Evolutionary conservation across 768 basidiomycete species (phyloP), one percentile per base, ranked within the genome.

Genomic region (Hericium erinaceus): DNA sequence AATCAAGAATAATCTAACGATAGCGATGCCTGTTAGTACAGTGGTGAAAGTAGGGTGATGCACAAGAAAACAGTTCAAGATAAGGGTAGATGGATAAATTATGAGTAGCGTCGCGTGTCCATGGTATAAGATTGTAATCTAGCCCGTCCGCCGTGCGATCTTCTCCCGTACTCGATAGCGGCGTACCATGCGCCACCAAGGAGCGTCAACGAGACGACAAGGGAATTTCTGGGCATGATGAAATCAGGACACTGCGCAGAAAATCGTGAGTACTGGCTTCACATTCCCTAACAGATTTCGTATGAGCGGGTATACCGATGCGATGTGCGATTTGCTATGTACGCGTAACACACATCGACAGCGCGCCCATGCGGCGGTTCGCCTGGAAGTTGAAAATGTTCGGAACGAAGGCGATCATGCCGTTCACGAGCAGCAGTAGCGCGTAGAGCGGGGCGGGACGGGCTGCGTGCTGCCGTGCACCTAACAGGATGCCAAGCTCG

Each of bases 331-430:
- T 1, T 4, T 46, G n/a, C 46, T 12, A 75, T 82, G 57, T 58
- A 89, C 87, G 87, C 58, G 92, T 90, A 51, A 95, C 92, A 10
- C 88, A 91, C 89, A 95, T 95, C 50, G 86, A 87, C 61, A 95
- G 68, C 13, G 93, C 85, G 2, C 94, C 93, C 0, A 91, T 85
- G 67, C 88, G 85, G 70, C 87, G 86, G 73, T 98, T 99, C n/a
- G 97, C 91, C 41, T 89, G 90, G 67, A 99, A 97, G 68, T 88
- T 91, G 57, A 97, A 90, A 2, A 98, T 83, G 65, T 98, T 98
- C 54, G 98, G 75, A 13, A 84, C 87, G 66, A 97, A 98, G 3
- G 97, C 97, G 65, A 98, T 83, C 13, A 76, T 67, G 0, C 94
- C 95, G 64, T 98, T 99, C 39, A 87, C 64, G 4, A 82, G 61